Evolutionary conservation across 371 early-diverging fungal species (phyloP), one percentile per base, ranked within the genome.

Genomic region (Mortierella sp.): DNA sequence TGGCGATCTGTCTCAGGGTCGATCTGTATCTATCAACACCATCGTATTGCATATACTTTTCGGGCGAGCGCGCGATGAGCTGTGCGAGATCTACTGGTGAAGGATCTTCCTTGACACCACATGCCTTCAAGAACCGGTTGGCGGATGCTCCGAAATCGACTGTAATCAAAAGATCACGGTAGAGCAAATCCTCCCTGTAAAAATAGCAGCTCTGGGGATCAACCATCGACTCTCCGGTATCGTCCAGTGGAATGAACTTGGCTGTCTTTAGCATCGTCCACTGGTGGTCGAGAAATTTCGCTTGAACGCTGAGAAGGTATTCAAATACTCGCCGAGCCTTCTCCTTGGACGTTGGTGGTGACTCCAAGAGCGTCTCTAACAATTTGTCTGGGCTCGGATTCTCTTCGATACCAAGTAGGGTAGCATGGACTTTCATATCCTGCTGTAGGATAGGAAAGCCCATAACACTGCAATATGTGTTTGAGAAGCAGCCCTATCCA

Each of bases 101-200:
- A 0, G 96, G 97, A 47, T 94, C 94, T 49, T 93, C 91, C 57
- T 90, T 90, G 38, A 95, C 94, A 47, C 97, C 97, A 62, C 96
- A 95, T 0, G 90, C 82, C 16, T 91, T 86, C 43, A 96, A 74
- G 61, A 96, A 96, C 18, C 84, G 72, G 63, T 94, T 91, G 8
- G 93, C 94, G 0, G 79, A 49, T 0, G 78, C 54, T 0, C 94
- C 94, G 81, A 94, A 96, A 70, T 92, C 89, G 49, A 93, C 85
- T 52, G 85, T 89, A 0, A 78, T 72, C 78, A 94, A 89, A 23
- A 92, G 82, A 31, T 87, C 84, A 59, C 86, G 86, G 34, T 67
- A 72, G 10, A 63, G 67, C 49, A 68, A 61, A 39, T 67, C 81
- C 59, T 43, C 82, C 82, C n/a, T 84, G 78, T 80, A 85, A 71